These are phyloP conservation scores for Diaporthe australafricana DNA, from an alignment of 2,329 filamentous ascomycete species.

Conservation along the genomic window DNA sequence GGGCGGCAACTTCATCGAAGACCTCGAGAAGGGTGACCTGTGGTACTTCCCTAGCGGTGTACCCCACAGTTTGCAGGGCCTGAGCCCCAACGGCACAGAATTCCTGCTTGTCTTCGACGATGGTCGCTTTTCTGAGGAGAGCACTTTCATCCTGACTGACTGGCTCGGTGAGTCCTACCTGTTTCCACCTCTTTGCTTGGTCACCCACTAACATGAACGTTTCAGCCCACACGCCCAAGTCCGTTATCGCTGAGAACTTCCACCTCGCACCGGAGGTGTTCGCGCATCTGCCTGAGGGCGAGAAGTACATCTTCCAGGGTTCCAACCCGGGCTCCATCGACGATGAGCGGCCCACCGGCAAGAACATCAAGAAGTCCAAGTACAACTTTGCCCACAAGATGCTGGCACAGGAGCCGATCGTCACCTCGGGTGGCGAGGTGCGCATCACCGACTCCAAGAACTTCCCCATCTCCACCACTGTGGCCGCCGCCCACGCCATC, in stretches of 20 bases:
- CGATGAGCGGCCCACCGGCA: slow-evolving; percentile 71
- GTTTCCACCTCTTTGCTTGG: accelerated
- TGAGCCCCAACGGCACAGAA: slow-evolving; percentile 70
- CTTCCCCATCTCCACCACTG: slow-evolving; percentile 78
- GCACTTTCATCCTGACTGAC: slow-evolving; percentile 79
- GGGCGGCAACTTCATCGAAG: slow-evolving; percentile 81
- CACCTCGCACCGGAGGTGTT: slow-evolving; percentile 78
- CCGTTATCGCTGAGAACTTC: slow-evolving; percentile 81
- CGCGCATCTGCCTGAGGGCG: slow-evolving; percentile 70
- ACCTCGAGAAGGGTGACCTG: slow-evolving; percentile 79
- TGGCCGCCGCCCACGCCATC: slow-evolving; percentile 78
- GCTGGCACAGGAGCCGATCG: slow-evolving; percentile 74
- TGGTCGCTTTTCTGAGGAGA: slow-evolving; percentile 67
- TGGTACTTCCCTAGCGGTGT: slow-evolving; percentile 86
- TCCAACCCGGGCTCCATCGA: slow-evolving; percentile 72
- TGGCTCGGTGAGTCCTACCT: slow-evolving; percentile 67
- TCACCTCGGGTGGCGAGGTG: slow-evolving; percentile 76
- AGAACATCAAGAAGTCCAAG: slow-evolving; percentile 74
- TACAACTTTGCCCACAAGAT: slow-evolving; percentile 78
- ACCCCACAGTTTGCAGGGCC: slow-evolving; percentile 81
- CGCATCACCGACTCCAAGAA: slow-evolving; percentile 82
- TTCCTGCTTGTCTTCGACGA: slow-evolving; percentile 63
- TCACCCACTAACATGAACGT: background rate
- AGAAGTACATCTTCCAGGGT: slow-evolving; percentile 85
- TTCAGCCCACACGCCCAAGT: slow-evolving; percentile 76